These are phyloP conservation scores for Flaveria trinervia DNA, from an alignment of 129 eudicot genomes.

Conservation along the genomic window DNA sequence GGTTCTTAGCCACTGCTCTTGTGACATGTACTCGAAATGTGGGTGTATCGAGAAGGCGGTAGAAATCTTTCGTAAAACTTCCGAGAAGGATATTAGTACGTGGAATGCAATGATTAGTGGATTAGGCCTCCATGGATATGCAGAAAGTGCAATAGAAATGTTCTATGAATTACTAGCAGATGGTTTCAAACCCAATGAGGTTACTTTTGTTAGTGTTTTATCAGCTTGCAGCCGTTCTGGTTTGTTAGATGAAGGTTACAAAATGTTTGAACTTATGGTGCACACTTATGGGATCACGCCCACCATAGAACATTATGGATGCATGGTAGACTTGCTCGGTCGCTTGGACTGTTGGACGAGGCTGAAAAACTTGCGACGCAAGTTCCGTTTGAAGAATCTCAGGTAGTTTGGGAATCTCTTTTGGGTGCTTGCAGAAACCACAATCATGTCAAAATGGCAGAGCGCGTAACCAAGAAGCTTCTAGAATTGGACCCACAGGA, in stretches of 20 bases:
- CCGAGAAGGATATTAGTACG: constrained; percentile 45
- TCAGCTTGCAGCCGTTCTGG: constrained; percentile 56
- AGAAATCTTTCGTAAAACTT: constrained; percentile 36
- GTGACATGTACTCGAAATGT: constrained; percentile 55
- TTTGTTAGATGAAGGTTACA: constrained; percentile 39
- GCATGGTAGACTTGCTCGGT: constrained; percentile 57
- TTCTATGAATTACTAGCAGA: constrained; percentile 35
- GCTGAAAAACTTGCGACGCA: constrained; percentile 42
- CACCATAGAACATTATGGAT: constrained; percentile 46
- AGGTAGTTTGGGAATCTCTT: constrained; percentile 47
- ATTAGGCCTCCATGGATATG: constrained; percentile 39
- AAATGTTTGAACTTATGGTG: constrained; percentile 46
- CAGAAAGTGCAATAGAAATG: constrained; percentile 26
- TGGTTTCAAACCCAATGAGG: constrained; percentile 50
- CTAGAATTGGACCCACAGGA: constrained; percentile 45
- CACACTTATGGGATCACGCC: constrained; percentile 39
- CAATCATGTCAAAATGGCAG: constrained; percentile 39
- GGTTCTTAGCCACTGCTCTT: constrained; percentile 51
- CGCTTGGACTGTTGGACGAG: constrained; percentile 48
- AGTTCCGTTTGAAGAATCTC: constrained; percentile 35
- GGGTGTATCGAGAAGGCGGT: constrained; percentile 49
- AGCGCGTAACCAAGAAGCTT: constrained; percentile 41
- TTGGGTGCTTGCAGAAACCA: constrained; percentile 51
- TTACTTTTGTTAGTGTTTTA: constrained; percentile 47
- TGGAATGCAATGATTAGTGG: constrained; percentile 52